A percentile compares a stretch with the other conserved stretches of the same genome.
Evolutionary conservation across 169 alveolate species (phyloP).

Genomic region (Plasmodium berghei): DNA sequence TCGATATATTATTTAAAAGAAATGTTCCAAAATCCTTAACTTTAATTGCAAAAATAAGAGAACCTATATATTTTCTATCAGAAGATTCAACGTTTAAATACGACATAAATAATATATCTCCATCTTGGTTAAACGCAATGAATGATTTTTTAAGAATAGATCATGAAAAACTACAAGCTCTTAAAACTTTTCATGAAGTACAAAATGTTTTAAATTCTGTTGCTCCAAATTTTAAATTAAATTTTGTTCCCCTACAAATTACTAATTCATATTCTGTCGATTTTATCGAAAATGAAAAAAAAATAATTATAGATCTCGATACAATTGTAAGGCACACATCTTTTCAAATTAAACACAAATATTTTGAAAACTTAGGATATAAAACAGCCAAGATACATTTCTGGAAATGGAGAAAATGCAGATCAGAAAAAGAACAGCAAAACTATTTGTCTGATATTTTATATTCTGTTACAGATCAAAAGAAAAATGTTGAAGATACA

Average conservation of each 20-base stretch:
- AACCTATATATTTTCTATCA: conserved; percentile 62
- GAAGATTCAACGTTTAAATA: conserved; percentile 22
- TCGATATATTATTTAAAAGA: conserved; percentile 47
- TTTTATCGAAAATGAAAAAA: conserved; percentile 56
- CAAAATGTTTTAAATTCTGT: conserved; percentile 72
- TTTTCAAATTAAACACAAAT: conserved; percentile 70
- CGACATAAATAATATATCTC: conserved; percentile 48
- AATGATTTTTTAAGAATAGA: conserved; percentile 75
- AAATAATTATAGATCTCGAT: conserved; percentile 71
- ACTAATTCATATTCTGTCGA: conserved; percentile 62
- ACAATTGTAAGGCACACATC: conserved; percentile 76
- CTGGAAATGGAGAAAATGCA: conserved; percentile 78
- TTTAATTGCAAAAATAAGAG: conserved; percentile 73
- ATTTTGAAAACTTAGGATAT: conserved; percentile 65
- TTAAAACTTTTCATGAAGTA: conserved; percentile 76
- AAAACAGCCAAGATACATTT: conserved; percentile 72
- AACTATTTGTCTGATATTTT: conserved; percentile 67
- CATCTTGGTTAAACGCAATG: conserved; percentile 76
- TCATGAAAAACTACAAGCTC: conserved; percentile 76
- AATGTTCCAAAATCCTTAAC: conserved; percentile 71
- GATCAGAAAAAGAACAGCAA: conserved; percentile 76
- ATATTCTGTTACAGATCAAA: conserved; percentile 65
- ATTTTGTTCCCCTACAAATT: conserved; percentile 73
- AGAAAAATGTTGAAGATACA: conserved; percentile 18
- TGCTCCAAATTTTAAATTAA: conserved; percentile 60